Evolutionary conservation across 331 rosid genomes (phyloP), one percentile per base, ranked within the genome.

Genomic region (Stylosanthes scabra): DNA sequence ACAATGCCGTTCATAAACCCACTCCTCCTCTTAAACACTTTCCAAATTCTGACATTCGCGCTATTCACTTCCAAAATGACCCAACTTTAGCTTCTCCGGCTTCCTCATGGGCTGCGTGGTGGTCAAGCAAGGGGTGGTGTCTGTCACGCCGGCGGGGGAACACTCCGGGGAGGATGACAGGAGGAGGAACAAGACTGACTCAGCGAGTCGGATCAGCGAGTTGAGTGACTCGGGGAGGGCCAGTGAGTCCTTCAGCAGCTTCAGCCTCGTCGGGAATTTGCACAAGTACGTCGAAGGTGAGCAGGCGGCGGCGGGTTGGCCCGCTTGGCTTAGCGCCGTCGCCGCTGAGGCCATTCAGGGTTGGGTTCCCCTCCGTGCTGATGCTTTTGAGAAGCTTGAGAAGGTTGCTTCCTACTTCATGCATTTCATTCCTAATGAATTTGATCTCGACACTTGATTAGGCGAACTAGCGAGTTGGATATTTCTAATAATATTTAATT

Each of bases 301-400:
- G 51, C 99, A 95, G 62, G 97, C 88, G 28, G 97, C 97, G 0
- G 99, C 97, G 3, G 99, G 98, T 0, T 95, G 99, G 99, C 99
- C 99, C 11, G 88, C 85, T 13, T 95, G 99, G 99, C 97, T 95
- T 64, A 82, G 87, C 78, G 85, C 98, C 74, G 99, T 95, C 74
- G 99, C 99, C 5, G 88, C 83, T 0, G 98, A 95, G 76, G 99
- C 99, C 74, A 90, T 95, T 87, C 96, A 95, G 5, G 99, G 99
- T 34, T 92, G 97, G 98, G 96, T 95, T 6, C 99, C 99, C 9
- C 97, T 88, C 44, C 86, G 85, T 8, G 80, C 93, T 4, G 99
- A 95, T 81, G 91, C 97, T 4, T 95, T 59, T 52, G 99, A 95
- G 85, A 95, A 95, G 63, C 78, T 95, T 63, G 99, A 95, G 10